Evolutionary conservation across 2,329 filamentous ascomycete genomes (phyloP), one percentile per base, ranked within the genome.

Genomic region (Pseudogymnoascus sp.): DNA sequence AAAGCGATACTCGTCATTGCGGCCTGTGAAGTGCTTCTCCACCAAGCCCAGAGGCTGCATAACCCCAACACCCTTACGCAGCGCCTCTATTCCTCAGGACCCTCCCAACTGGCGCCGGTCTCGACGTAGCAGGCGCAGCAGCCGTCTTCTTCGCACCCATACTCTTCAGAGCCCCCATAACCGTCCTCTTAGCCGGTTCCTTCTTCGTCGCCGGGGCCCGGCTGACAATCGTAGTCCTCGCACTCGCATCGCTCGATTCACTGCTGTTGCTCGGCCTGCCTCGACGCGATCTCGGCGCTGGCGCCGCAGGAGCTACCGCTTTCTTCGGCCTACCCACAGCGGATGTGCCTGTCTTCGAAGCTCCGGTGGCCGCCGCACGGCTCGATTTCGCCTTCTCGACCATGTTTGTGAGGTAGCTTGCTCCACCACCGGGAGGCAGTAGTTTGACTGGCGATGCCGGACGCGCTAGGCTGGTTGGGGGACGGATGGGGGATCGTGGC

Each of bases 401-500:
- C 83, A 86, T 82, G 69, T 76, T 81, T 67, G 81, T 80, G 53
- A 86, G 73, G 44, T 84, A 73, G 66, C 75, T 78, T 25, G 79
- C 38, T 77, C 77, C 12, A 73, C 72, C 60, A 73, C 73, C 69
- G 16, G 71, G 70, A 16, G 78, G 67, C 25, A 66, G 65, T 5
- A 78, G 77, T 71, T 90, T 89, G n/a, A 84, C 70, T 1, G 88
- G 86, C 23, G 88, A 89, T 14, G 80, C 78, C 23, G 86, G 82
- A 23, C 84, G 82, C 1, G 83, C 78, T 40, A 86, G 23, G 77
- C 74, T 12, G 84, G 81, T n/a, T 83, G 4, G 73, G 71, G 7
- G 64, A 31, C 38, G 67, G 66, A 70, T 65, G 36, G 69, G 70
- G 25, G 70, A 70, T 12, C 66, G 64, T 56, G 67, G 69, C 28